A percentile compares a stretch with the other conserved stretches of the same genome.
Evolutionary conservation across 768 basidiomycete species (phyloP).

Genomic region (Pleurotus cornucopiae): DNA sequence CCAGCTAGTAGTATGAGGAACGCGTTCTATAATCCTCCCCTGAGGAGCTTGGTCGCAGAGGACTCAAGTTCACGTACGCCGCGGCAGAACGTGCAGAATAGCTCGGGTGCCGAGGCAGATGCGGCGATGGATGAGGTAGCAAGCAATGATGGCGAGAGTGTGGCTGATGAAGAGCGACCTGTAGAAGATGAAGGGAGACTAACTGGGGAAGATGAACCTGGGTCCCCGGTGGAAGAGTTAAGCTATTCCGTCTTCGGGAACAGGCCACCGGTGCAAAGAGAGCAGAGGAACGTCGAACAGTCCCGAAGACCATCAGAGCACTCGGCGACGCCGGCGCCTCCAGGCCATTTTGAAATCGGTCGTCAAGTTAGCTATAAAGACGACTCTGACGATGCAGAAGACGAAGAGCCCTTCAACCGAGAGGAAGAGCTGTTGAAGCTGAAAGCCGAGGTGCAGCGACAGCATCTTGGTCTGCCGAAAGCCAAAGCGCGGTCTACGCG

Average conservation of each 20-base stretch:
- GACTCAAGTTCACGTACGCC: conserved; percentile 10
- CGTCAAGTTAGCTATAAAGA: conserved; percentile 31
- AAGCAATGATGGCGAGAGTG: conserved; percentile 10
- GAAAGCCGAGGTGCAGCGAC: conserved; percentile 15
- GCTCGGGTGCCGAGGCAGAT: conserved; percentile 9
- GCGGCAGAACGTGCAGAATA: conserved; percentile 12
- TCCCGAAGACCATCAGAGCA: conserved; percentile 13
- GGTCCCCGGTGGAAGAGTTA: conserved; percentile 14
- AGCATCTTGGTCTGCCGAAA: neutral
- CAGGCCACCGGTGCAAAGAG: conserved; percentile 14
- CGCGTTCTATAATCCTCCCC: conserved; percentile 59
- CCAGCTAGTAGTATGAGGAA: conserved; percentile 54
- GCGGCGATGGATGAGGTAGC: neutral
- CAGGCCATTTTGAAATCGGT: conserved; percentile 35
- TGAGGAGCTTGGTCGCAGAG: conserved; percentile 18
- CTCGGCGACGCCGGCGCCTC: conserved; percentile 28
- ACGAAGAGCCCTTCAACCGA: conserved; percentile 20
- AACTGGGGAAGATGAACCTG: conserved; percentile 15
- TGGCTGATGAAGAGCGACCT: conserved; percentile 13
- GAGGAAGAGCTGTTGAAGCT: conserved; percentile 19
- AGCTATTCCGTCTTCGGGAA: conserved; percentile 26
- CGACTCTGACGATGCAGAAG: conserved; percentile 19
- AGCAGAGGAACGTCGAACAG: conserved; percentile 3
- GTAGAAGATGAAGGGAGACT: conserved; percentile 9
- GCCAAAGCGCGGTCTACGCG: conserved; percentile 12